Conservation (phyloP, 2,329 filamentous ascomycete species). For the Dissoconium aciculare region DNA sequence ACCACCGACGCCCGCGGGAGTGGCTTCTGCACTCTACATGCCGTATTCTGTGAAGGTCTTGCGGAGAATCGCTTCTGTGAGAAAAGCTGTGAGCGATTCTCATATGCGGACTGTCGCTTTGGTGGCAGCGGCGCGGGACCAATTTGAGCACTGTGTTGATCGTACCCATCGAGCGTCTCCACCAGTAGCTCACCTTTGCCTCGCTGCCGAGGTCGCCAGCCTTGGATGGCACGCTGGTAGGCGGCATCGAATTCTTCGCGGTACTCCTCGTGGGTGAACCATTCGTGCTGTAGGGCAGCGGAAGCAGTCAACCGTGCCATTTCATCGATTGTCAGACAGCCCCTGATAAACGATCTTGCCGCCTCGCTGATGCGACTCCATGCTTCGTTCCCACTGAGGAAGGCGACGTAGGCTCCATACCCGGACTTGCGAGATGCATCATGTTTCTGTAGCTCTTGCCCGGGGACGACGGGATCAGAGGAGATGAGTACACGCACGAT, state of each 20-base stretch:
- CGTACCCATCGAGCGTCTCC: slow-evolving; percentile 11
- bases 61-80: no score
- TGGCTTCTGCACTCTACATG: no score
- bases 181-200: slow-evolving; percentile 6
- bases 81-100: no score
- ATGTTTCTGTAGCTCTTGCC: slow-evolving; percentile 15
- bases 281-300: slow-evolving; percentile 39
- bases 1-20: no score
- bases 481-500: slow-evolving; percentile 39
- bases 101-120: no score
- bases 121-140: no score
- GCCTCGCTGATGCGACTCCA: slow-evolving; percentile 29
- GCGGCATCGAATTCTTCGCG: slow-evolving; percentile 33
- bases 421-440: slow-evolving; percentile 6
- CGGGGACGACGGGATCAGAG: slow-evolving; percentile 34
- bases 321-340: slow-evolving; percentile 38
- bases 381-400: slow-evolving; percentile 29
- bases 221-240: slow-evolving; percentile 34
- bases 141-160: slow-evolving; percentile 1
- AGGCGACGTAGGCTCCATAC: slow-evolving; percentile 23
- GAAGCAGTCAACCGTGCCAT: slow-evolving; percentile 35
- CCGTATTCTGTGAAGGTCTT: no score
- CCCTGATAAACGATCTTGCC: slow-evolving; percentile 39
- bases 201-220: slow-evolving; percentile 32
- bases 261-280: slow-evolving; percentile 41